Percentiles rank a stretch among this genome's conserved stretches.
These are phyloP conservation scores for Rhododendron ovatum DNA, from an alignment of 148 eudicot genomes.

Conservation along the genomic window DNA sequence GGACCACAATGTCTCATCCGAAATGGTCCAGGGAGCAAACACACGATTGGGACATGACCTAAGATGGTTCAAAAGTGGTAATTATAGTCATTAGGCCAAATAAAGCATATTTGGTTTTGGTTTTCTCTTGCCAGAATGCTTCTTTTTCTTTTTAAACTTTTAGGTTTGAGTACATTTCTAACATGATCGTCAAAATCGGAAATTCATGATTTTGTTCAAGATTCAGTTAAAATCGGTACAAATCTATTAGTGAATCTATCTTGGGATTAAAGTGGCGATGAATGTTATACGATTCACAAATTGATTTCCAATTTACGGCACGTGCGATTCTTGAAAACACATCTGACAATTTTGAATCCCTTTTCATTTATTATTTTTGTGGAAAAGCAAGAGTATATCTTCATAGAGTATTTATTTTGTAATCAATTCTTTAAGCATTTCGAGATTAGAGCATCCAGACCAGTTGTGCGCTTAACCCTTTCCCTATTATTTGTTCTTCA, in stretches of 20 bases:
- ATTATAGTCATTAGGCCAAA: not conserved
- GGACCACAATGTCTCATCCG: not conserved
- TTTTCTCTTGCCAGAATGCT: not conserved
- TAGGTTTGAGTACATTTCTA: not conserved
- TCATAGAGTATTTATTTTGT: not conserved
- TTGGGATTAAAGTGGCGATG: not conserved
- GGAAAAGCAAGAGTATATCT: not conserved
- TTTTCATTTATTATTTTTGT: too few relatives aligned
- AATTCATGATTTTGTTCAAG: not conserved
- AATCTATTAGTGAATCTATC: not conserved
- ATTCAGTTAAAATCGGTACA: not conserved
- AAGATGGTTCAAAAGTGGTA: not conserved
- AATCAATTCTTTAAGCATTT: not conserved
- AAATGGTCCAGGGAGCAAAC: not conserved
- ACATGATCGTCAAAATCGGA: not conserved
- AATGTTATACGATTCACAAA: not conserved
- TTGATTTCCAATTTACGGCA: not conserved
- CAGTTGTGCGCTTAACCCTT: too few relatives aligned
- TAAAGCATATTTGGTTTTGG: not conserved
- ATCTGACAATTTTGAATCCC: not conserved
- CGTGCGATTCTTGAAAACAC: not conserved
- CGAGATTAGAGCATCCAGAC: not conserved
- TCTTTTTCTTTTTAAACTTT: not conserved
- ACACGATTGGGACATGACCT: not conserved
- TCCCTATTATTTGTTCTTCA: not conserved